Conservation (phyloP, 2,329 filamentous ascomycete species). For the Capronia americana region DNA sequence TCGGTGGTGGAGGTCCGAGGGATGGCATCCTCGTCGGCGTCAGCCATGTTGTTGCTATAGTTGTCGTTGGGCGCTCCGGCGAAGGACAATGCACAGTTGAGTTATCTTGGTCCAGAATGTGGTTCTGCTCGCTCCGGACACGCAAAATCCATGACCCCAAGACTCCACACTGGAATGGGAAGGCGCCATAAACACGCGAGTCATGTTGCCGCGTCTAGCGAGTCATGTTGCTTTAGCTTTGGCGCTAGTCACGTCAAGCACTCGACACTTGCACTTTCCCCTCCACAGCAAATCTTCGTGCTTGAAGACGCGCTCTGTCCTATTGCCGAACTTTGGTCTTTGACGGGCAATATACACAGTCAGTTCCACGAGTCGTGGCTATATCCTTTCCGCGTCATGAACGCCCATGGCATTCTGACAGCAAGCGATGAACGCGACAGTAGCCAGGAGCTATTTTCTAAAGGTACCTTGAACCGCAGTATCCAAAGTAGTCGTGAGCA, state of each 20-base stretch:
- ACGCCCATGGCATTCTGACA: too few relatives aligned
- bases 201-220: not conserved
- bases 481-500: too few relatives aligned
- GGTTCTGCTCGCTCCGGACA: not conserved
- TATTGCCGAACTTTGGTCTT: too few relatives aligned
- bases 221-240: not conserved
- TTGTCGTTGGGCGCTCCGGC: not conserved
- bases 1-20: slow-evolving; percentile 37
- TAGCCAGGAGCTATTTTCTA: too few relatives aligned
- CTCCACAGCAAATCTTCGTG: too few relatives aligned
- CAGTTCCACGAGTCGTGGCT: too few relatives aligned
- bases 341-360: too few relatives aligned
- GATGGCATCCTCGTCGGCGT: slow-evolving; percentile 53
- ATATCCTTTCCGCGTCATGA: too few relatives aligned
- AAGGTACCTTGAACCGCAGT: too few relatives aligned
- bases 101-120: not conserved
- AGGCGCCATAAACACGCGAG: slow-evolving; percentile 6
- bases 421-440: too few relatives aligned
- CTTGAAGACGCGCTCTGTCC: too few relatives aligned
- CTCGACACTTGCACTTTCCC: too few relatives aligned
- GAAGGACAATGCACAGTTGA: not conserved
- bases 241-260: not conserved
- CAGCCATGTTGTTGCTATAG: slow-evolving; percentile 45
- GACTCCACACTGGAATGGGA: not conserved
- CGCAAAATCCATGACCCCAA: not conserved